Evolutionary conservation across 108 stramenopile genomes (phyloP), one percentile per base, ranked within the genome.

Genomic region (Parmales sp.): DNA sequence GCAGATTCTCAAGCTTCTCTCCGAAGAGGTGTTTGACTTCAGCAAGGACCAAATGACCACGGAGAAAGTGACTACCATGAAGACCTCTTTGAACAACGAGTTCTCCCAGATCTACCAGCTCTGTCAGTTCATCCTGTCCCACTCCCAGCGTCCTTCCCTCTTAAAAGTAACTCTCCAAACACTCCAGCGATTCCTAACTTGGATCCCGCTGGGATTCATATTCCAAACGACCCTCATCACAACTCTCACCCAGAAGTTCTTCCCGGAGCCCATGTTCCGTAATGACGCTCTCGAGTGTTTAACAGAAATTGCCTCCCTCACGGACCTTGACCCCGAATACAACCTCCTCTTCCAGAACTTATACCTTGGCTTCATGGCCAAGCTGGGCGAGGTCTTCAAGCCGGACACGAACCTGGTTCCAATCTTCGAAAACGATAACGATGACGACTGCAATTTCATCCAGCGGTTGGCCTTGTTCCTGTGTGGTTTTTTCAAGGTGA

Each of bases 11-110:
- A 95, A 95, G 75, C 81, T 98, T 8, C 81, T 99, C 13, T 89
- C 87, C 63, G 99, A 99, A 72, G 99, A 98, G 68, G 96, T 98
- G 49, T 99, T 99, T 73, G 96, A 97, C 73, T 97, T 99, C 76
- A 82, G 86, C 29, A 85, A 87, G 64, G 95, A 97, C 70, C 87
- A 94, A 71, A 95, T 98, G 94, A 94, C 93, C 4, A 91, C 90
- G 0, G 86, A 91, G 73, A 93, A 93, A 67, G 89, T 90, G 37
- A 90, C 90, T 70, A 82, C 73, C 22, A 82, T 93, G 86, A 93
- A 93, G 75, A 87, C 90, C 43, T 80, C 78, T 38, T 75, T 98
- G 34, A 94, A 95, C 73, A 81, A 87, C 51, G 95, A 99, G 78
- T 97, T 99, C 74, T 72, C 90, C 13, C 85, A 88, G 45, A 90